Base-by-base conservation (phyloP, 1,284 basidiomycete species). In the Pholiota adiposa region DNA sequence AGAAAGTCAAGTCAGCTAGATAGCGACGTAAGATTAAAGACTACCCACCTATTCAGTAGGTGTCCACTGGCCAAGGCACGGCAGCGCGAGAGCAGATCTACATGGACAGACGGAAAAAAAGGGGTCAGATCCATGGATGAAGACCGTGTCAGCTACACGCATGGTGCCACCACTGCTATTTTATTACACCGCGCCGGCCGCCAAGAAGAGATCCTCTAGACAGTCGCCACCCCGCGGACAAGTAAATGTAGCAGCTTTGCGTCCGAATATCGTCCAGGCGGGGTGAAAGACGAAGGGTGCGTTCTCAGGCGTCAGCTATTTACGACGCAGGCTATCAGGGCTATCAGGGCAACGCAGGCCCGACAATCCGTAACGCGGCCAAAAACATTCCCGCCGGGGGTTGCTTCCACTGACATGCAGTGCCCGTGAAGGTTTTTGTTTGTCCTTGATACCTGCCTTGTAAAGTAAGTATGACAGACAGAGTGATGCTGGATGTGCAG, bases 321-420 rank as follows among this genome's bases (percentile, higher is more conserved):
- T 46, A 46, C 25, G 23, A 25, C 25, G 12, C 23, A 23, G n/a
- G 44, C n/a, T 25, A 23, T 23, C n/a, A 34, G 33, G 21, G 52
- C 52, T 40, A 59, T 58, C 52, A 50, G 49, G 64, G 61, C 40
- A 65, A 62, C 49, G 49, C 51, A 48, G 59, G 53, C 61, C 64
- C 64, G 59, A 62, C 43, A 58, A 59, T 55, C 51, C 59, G 64
- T 65, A 57, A 57, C 59, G 23, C 52, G 34, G 60, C 59, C 53
- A 54, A 44, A 61, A 61, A 53, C 29, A 56, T 60, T 52, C 46
- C 31, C 43, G 53, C 44, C 23, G 36, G 49, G 54, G 21, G 36
- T 54, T 34, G 14, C 11, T 14, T 9, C 3, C 29, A 51, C 25
- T 36, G 54, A 34, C 31, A 49, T 34, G 44, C 36, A 19, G 29